These are phyloP conservation scores for Juncus effusus DNA, from an alignment of 176 grass and related monocot genomes.

Conservation along the genomic window DNA sequence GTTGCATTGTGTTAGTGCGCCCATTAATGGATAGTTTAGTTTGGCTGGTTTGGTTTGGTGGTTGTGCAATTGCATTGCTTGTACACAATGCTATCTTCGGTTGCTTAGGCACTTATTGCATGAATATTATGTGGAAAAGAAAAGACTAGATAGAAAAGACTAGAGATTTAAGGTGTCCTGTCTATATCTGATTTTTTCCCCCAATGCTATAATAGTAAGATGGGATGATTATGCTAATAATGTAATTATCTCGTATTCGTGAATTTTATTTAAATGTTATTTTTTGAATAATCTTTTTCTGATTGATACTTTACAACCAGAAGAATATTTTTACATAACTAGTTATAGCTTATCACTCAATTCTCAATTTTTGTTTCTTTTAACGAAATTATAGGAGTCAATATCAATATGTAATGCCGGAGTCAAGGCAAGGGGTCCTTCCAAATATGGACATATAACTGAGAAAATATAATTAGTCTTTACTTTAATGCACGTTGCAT, in stretches of 20 bases:
- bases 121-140: background rate
- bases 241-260: background rate
- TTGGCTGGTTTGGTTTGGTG: background rate
- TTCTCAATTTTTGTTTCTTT: no score
- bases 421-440: no score
- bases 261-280: background rate
- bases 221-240: background rate
- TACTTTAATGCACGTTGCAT: no score
- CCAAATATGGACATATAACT: no score
- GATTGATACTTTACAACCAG: no score
- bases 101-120: conserved; percentile 7
- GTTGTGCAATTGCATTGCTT: background rate
- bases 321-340: no score
- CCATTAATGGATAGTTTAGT: background rate
- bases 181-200: no score
- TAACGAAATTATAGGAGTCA: no score
- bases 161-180: background rate
- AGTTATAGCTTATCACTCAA: no score
- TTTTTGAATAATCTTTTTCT: background rate
- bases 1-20: background rate
- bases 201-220: no score
- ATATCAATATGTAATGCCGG: no score
- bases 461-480: no score
- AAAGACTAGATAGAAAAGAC: background rate
- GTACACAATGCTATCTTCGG: conserved; percentile 9